These are phyloP conservation scores for Aureoboletus auriporus DNA, from an alignment of 768 basidiomycete genomes.

Conservation along the genomic window DNA sequence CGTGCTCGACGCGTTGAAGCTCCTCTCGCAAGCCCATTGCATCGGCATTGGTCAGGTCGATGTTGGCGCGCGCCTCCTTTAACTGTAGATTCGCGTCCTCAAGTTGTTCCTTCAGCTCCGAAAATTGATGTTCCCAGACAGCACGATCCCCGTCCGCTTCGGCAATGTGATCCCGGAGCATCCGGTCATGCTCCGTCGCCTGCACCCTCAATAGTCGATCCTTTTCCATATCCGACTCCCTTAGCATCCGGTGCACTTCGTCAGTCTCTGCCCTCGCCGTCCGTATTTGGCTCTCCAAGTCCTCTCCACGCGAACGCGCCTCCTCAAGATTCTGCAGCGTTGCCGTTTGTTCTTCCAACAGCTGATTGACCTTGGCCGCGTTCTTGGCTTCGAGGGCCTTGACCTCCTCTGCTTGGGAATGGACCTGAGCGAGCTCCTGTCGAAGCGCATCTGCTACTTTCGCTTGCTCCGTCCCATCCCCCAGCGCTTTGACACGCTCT, in stretches of 20 bases:
- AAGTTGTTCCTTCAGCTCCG: slow-evolving; percentile 60
- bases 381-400: slow-evolving; percentile 64
- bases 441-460: slow-evolving; percentile 54
- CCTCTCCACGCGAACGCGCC: slow-evolving; percentile 67
- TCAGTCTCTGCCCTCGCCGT: slow-evolving; percentile 69
- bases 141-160: slow-evolving; percentile 94
- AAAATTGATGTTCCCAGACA: slow-evolving; percentile 85
- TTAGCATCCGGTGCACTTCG: slow-evolving; percentile 58
- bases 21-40: slow-evolving; percentile 69
- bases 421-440: slow-evolving; percentile 59
- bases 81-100: slow-evolving; percentile 60
- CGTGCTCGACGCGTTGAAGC: slow-evolving; percentile 64
- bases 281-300: slow-evolving; percentile 72
- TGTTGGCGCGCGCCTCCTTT: slow-evolving; percentile 56
- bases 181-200: slow-evolving; percentile 61
- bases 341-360: slow-evolving; percentile 75
- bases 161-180: slow-evolving; percentile 82
- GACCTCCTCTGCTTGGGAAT: slow-evolving; percentile 61
- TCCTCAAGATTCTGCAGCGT: slow-evolving; percentile 70
- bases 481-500: slow-evolving; percentile 53
- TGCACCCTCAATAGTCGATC: slow-evolving; percentile 71
- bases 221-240: slow-evolving; percentile 70
- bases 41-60: slow-evolving; percentile 65
- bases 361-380: slow-evolving; percentile 53
- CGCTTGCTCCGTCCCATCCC: slow-evolving; percentile 67